Conservation (phyloP, 768 basidiomycete genomes). For the Ramaria sp. region DNA sequence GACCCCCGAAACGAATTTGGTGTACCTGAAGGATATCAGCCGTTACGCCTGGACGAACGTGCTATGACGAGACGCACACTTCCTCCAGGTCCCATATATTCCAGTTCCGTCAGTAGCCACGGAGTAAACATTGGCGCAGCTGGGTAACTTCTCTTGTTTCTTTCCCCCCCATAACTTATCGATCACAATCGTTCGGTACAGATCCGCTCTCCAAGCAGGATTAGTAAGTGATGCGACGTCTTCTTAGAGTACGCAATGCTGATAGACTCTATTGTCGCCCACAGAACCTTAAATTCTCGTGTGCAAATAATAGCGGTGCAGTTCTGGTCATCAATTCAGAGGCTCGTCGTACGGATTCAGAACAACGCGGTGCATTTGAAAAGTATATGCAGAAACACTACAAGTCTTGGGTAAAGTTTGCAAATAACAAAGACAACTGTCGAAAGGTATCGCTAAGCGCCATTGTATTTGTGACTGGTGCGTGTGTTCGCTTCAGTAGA, state of each 20-base stretch:
- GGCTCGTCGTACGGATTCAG: conserved; percentile 2
- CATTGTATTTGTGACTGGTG: conserved; percentile 8
- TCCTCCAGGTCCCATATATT: conserved; percentile 1
- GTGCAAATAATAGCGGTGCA: conserved; percentile 6
- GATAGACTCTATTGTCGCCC: background rate
- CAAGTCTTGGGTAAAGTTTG: conserved; percentile 4
- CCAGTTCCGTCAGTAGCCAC: background rate
- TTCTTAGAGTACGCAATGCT: background rate
- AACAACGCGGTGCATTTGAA: background rate
- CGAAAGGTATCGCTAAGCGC: conserved; percentile 3
- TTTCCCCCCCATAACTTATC: background rate
- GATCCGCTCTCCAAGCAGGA: conserved; percentile 5
- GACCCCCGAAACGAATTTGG: conserved; percentile 7
- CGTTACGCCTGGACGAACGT: conserved; percentile 1
- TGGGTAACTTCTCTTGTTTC: conserved; percentile 3
- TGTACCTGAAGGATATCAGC: conserved; percentile 6
- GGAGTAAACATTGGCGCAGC: conserved; percentile 1
- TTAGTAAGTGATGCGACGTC: background rate
- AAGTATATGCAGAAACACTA: conserved; percentile 6
- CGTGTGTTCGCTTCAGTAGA: background rate
- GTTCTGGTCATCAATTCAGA: conserved; percentile 9
- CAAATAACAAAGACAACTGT: background rate
- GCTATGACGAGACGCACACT: background rate
- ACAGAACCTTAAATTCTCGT: conserved; percentile 6
- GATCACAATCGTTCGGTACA: background rate